A percentile compares a stretch with the other conserved stretches of the same genome.
These are phyloP conservation scores for Pseudonitzschia pungens DNA, from an alignment of 108 stramenopile genomes.

Conservation along the genomic window DNA sequence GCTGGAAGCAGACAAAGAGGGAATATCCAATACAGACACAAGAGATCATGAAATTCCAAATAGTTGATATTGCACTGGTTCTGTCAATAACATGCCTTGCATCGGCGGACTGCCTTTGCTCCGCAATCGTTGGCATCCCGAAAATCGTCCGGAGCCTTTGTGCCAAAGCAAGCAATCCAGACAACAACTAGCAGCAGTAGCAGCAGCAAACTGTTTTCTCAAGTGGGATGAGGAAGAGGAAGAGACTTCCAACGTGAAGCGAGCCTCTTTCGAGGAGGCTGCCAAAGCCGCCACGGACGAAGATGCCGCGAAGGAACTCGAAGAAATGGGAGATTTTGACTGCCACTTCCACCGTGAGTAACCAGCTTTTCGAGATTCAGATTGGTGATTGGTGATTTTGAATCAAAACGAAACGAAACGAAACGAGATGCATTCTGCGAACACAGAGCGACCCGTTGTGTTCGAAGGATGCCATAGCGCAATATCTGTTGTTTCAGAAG, in stretches of 20 bases:
- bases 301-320: conserved; percentile 21
- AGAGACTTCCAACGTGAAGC: conserved; percentile 7
- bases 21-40: too few species aligned
- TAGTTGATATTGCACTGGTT: background rate
- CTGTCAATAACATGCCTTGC: background rate
- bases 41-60: conserved; percentile 9
- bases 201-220: conserved; percentile 23
- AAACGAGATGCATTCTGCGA: too few species aligned
- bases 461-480: background rate
- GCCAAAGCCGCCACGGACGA: background rate
- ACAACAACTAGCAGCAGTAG: background rate
- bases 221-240: conserved; percentile 42
- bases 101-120: conserved; percentile 3
- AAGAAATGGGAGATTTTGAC: conserved; percentile 46
- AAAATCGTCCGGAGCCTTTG: background rate
- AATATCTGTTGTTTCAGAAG: too few species aligned
- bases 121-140: background rate
- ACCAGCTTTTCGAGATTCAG: background rate
- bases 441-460: background rate
- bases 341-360: conserved; percentile 38
- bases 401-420: too few species aligned
- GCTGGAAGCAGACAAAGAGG: too few species aligned
- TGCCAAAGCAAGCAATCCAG: background rate
- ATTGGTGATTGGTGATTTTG: too few species aligned
- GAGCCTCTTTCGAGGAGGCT: background rate